phyloP scores from a whole-genome alignment of 2,329 filamentous ascomycete genomes.

The Bisporella sp. region DNA sequence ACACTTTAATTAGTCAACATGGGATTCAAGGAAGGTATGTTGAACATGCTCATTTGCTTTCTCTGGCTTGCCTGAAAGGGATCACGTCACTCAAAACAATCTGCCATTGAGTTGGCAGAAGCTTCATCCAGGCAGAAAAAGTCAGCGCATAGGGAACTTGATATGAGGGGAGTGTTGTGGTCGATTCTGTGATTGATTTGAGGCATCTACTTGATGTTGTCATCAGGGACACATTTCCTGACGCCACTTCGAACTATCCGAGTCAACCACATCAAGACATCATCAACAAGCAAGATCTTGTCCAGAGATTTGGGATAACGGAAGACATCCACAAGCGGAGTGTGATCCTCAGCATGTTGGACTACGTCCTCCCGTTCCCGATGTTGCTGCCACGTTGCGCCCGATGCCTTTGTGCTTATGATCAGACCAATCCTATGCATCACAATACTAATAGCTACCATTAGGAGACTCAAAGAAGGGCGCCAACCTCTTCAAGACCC shows the following conservation, averaged over 20 bases:
- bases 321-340: too few species aligned
- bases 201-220: too few species aligned
- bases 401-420: background rate
- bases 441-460: background rate
- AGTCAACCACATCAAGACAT: too few species aligned
- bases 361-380: background rate
- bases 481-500: slow-evolving; percentile 98
- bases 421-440: background rate
- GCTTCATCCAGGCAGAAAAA: background rate
- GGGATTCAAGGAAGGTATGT: background rate
- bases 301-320: too few species aligned
- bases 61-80: background rate
- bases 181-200: too few species aligned
- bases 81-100: background rate
- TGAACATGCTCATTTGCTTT: too few species aligned
- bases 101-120: slow-evolving; percentile 11
- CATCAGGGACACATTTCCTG: too few species aligned
- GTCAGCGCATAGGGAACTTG: background rate
- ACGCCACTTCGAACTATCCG: too few species aligned
- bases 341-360: too few species aligned
- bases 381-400: background rate
- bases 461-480: slow-evolving; percentile 91
- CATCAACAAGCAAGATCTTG: too few species aligned
- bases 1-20: background rate
- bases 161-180: too few species aligned